Base-by-base conservation (phyloP, 179 eudicot genomes). In the Gypsophila paniculata region DNA sequence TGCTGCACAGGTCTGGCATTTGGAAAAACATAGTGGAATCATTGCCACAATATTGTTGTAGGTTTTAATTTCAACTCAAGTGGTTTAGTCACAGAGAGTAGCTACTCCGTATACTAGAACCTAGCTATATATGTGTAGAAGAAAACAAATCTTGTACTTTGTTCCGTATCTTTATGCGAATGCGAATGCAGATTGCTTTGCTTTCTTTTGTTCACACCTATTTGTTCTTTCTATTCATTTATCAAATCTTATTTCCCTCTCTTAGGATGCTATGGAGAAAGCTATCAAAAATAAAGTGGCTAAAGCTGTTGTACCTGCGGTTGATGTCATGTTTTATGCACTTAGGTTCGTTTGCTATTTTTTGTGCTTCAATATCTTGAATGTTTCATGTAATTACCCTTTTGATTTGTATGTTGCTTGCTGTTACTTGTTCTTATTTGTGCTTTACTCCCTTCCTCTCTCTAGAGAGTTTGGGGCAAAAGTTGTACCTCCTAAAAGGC, bases 321-420 rank as follows among this genome's bases (percentile, higher is more conserved):
- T 94, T 62, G 99, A 94, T 85, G 97, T 92, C 79, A 94, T 94
- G 99, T 94, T 91, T 83, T 97, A 90, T 79, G 99, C 99, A n/a
- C 78, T 94, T 72, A 92, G 99, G 99, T 94, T 78, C 59, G 84
- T 61, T n/a, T 22, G 52, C 32, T 63, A 65, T 46, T 21, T 46
- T 69, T 58, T 64, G 36, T 64, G 70, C 51, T 52, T 23, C 12
- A 0, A 14, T 17, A 5, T 0, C 29, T 68, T 64, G 13, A 17
- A 44, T 64, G 39, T 21, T 42, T 39, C 0, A n/a, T 58, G 52
- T 70, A 15, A 21, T 25, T 69, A 55, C 46, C 19, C 22, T 58
- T 46, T 21, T 8, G 12, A 17, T 49, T n/a, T n/a, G 48, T 48
- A 39, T 55, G 23, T 68, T 51, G 70, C n/a, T 64, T 36, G 22